These are phyloP conservation scores for Paraphoma chrysanthemicola DNA, from an alignment of 2,329 filamentous ascomycete genomes.

Conservation along the genomic window DNA sequence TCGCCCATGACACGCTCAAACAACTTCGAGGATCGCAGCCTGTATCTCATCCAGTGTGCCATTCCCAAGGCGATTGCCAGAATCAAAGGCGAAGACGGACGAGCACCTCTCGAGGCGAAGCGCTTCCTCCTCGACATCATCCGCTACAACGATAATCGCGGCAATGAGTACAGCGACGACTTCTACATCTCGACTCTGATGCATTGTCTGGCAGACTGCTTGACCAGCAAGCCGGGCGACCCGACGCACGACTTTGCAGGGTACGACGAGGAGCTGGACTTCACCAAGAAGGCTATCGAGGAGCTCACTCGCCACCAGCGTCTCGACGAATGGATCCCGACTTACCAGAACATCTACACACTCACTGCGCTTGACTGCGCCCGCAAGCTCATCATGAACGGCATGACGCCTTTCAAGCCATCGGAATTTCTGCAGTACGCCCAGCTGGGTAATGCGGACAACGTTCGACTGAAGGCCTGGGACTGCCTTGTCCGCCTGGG, in stretches of 20 bases:
- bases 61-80: constrained; percentile 82
- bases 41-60: constrained; percentile 83
- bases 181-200: constrained; percentile 87
- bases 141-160: constrained; percentile 91
- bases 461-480: constrained; percentile 67
- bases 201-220: constrained; percentile 63
- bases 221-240: constrained; percentile 44
- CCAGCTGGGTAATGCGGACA: constrained; percentile 64
- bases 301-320: constrained; percentile 69
- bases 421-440: constrained; percentile 69
- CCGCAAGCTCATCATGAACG: constrained; percentile 60
- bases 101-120: constrained; percentile 79
- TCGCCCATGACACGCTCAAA: constrained; percentile 84
- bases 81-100: constrained; percentile 76
- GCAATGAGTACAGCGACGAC: constrained; percentile 88
- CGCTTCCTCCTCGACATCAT: constrained; percentile 88
- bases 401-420: constrained; percentile 59
- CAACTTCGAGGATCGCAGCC: constrained; percentile 85
- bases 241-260: constrained; percentile 56
- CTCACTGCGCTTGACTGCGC: constrained; percentile 67
- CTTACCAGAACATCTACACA: constrained; percentile 70
- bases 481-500: constrained; percentile 64
- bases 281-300: constrained; percentile 64
- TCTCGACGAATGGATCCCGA: constrained; percentile 72
- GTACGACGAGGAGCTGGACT: constrained; percentile 59